phyloP scores from a whole-genome alignment of 305 asterid genomes.

The Stenogyne calaminthoides region DNA sequence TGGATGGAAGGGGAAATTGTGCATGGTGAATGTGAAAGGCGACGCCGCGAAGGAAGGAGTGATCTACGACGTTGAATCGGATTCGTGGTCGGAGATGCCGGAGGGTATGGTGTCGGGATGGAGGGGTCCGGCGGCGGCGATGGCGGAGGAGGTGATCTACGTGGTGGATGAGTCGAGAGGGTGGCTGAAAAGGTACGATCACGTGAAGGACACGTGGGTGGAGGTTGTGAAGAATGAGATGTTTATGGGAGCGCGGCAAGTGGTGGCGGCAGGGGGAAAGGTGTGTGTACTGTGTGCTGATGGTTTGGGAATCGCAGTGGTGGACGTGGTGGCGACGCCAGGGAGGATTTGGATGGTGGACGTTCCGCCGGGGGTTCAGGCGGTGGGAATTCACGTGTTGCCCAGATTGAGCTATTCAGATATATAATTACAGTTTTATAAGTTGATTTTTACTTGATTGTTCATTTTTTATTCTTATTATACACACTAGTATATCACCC shows the following conservation, averaged over 20 bases:
- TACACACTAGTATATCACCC: too few relatives aligned
- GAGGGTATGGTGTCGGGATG: slow-evolving; percentile 75
- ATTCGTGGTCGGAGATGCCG: slow-evolving; percentile 72
- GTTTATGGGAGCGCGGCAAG: slow-evolving; percentile 58
- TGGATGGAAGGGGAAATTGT: slow-evolving; percentile 69
- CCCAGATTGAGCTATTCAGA: slow-evolving; percentile 50
- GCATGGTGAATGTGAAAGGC: slow-evolving; percentile 85
- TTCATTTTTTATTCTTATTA: too few relatives aligned
- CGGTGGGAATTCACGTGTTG: slow-evolving; percentile 57
- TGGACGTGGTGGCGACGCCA: slow-evolving; percentile 62
- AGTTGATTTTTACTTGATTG: too few relatives aligned
- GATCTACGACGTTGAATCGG: slow-evolving; percentile 48
- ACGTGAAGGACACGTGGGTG: slow-evolving; percentile 52
- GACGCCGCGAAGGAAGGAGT: slow-evolving; percentile 65
- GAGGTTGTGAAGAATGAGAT: slow-evolving; percentile 38
- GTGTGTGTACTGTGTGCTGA: slow-evolving; percentile 55
- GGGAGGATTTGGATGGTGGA: slow-evolving; percentile 55
- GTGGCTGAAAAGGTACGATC: slow-evolving; percentile 50
- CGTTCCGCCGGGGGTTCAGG: slow-evolving; percentile 47
- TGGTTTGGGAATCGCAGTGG: slow-evolving; percentile 51
- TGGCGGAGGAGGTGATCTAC: slow-evolving; percentile 62
- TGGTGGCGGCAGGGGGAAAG: slow-evolving; percentile 59
- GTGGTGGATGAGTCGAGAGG: slow-evolving; percentile 72
- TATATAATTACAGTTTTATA: too few relatives aligned
- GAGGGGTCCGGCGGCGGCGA: slow-evolving; percentile 77